phyloP scores from a whole-genome alignment of 768 basidiomycete species.

The Boletus rubescentipes region DNA sequence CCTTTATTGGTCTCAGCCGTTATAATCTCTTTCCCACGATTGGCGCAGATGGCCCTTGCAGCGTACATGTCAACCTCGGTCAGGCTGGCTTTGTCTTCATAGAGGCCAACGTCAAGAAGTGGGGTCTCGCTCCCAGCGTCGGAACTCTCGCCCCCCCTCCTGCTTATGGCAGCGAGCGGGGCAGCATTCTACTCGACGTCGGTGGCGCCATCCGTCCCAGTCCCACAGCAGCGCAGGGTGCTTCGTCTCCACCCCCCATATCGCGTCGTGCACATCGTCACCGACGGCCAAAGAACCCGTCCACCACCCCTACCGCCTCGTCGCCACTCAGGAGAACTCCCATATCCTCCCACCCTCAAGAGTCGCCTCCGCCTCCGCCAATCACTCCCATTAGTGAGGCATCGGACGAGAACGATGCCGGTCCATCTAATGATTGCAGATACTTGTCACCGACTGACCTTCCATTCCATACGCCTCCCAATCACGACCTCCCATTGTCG shows the following conservation, averaged over 20 bases:
- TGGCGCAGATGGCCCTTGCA: conserved; percentile 94
- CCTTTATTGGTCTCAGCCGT: conserved; percentile 83
- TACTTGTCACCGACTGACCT: conserved; percentile 65
- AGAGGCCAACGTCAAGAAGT: conserved; percentile 99
- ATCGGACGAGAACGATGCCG: conserved; percentile 46
- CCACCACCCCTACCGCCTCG: conserved; percentile 46
- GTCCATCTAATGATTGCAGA: conserved; percentile 48
- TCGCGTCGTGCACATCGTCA: conserved; percentile 60
- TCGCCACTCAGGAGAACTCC: conserved; percentile 65
- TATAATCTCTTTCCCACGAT: conserved; percentile 98
- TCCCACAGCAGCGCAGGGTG: conserved; percentile 43
- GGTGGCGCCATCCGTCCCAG: conserved; percentile 45
- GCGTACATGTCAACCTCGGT: conserved; percentile 95
- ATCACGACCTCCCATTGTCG: conserved; percentile 48
- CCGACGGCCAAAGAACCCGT: conserved; percentile 48
- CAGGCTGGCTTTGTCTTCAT: conserved; percentile 99
- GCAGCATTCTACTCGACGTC: conserved; percentile 92
- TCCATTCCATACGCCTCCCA: conserved; percentile 56
- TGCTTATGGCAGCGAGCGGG: conserved; percentile 95
- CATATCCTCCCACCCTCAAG: conserved; percentile 40
- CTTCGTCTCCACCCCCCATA: conserved; percentile 43
- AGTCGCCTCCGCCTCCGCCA: conserved; percentile 60
- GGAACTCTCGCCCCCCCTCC: conserved; percentile 97
- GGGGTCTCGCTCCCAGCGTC: conserved; percentile 96
- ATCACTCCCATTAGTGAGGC: conserved; percentile 78